Base-by-base conservation (phyloP, 306 rosid genomes). In the Acacia crassicarpa region DNA sequence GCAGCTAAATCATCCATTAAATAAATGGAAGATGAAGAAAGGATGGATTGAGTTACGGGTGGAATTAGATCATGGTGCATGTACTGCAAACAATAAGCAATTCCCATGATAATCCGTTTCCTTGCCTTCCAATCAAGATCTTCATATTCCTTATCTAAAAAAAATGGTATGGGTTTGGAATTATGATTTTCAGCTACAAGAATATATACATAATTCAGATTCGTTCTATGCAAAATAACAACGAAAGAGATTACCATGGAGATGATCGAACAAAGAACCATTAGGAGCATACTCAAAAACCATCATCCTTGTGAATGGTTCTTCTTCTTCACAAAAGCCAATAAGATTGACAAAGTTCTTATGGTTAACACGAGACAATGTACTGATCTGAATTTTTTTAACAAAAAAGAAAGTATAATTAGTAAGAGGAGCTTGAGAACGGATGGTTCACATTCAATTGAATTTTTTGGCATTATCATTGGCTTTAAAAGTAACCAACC, bases 261-360 rank as follows among this genome's bases (percentile, higher is more conserved):
- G 86, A 89, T 96, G 97, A 84, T 93, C 98, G 32, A 79, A 93
- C 78, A 96, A 87, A 76, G 81, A 81, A 83, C 99, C 99, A 67
- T 88, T 96, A n/a, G 99, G 97, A 83, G 98, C 98, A 85, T 93
- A 96, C 84, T 96, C 99, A 75, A 96, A 96, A 85, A 96, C 97
- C 97, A 93, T 90, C 97, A 96, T 96, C 88, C 97, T 88, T 2
- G 91, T 89, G 80, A 96, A 93, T 23, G 98, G 98, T 78, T 93
- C 83, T 67, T 93, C 97, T 84, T 93, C 99, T 33, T 96, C 99
- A 71, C 99, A 93, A 86, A 84, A 96, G 20, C 99, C 98, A 85
- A 96, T 90, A 58, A 96, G 97, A 86, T 96, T 96, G 75, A 87
- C 91, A 73, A 92, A 92, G 86, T 96, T 96, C 88, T 96, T 96